Percentiles rank a stretch among this genome's conserved stretches.
These are phyloP conservation scores for Pseudogymnoascus sp. DNA, from an alignment of 2,329 filamentous ascomycete genomes.

Conservation along the genomic window DNA sequence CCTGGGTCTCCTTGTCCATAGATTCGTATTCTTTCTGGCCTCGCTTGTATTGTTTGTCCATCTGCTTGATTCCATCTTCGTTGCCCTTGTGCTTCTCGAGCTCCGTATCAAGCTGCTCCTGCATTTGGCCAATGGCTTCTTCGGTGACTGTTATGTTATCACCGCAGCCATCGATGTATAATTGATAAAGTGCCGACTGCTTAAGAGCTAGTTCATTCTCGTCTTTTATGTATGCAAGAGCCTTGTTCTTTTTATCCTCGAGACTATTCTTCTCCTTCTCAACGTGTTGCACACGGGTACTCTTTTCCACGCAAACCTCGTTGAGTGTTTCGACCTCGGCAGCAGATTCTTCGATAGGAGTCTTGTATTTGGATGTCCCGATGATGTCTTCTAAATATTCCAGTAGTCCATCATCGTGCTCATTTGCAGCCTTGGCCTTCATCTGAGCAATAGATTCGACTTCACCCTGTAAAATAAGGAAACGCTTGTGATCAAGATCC, in stretches of 20 bases:
- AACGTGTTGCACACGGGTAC: constrained; percentile 88
- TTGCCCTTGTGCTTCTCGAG: constrained; percentile 86
- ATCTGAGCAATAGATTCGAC: constrained; percentile 99
- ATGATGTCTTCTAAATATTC: constrained; percentile 99
- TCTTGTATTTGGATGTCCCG: constrained; percentile 96
- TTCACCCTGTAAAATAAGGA: constrained; percentile 93
- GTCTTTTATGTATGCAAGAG: constrained; percentile 77
- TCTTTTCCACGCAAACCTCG: constrained; percentile 92
- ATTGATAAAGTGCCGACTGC: constrained; percentile 85
- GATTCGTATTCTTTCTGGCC: constrained; percentile 77
- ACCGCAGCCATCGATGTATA: constrained; percentile 80
- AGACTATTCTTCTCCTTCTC: constrained; percentile 92
- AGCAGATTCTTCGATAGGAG: constrained; percentile 89
- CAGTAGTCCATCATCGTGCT: constrained; percentile 91
- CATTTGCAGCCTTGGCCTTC: constrained; percentile 91
- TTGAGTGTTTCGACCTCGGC: constrained; percentile 86
- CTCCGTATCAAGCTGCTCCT: constrained; percentile 77
- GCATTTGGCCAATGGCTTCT: constrained; percentile 86
- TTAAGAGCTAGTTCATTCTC: constrained; percentile 90
- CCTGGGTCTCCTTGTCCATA: constrained; percentile 75
- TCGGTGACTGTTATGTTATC: constrained; percentile 85
- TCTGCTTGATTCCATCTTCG: constrained; percentile 80
- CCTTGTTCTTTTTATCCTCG: constrained; percentile 95
- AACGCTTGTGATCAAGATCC: constrained; percentile 95
- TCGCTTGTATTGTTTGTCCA: constrained; percentile 77